phyloP scores from a whole-genome alignment of 805 yeast genomes.

The Jamesozyma lodderae region DNA sequence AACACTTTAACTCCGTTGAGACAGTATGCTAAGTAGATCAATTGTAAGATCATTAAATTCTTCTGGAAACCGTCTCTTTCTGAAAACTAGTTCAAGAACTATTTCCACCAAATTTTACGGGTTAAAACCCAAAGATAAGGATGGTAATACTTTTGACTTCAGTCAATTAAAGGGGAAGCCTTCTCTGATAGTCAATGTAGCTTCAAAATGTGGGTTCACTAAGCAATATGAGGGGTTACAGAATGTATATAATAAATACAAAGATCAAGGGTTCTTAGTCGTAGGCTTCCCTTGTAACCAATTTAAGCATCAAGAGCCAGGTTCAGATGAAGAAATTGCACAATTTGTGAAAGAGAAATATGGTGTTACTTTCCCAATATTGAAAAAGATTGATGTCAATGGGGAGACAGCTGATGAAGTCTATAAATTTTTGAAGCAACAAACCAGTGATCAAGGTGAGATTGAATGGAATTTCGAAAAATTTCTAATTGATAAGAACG shows the following conservation, averaged over 20 bases:
- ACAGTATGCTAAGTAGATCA: conserved; percentile 1
- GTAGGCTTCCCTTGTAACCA: conserved; percentile 90
- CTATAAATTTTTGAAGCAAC: conserved; percentile 62
- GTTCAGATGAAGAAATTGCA: conserved; percentile 57
- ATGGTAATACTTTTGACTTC: conserved; percentile 52
- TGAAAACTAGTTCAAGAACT: conserved; percentile 1
- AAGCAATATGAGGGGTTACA: conserved; percentile 72
- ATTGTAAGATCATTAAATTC: background rate
- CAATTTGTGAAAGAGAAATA: conserved; percentile 68
- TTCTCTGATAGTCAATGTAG: conserved; percentile 78
- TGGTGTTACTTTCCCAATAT: conserved; percentile 85
- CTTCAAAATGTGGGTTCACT: conserved; percentile 75
- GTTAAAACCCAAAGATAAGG: conserved; percentile 49
- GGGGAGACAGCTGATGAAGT: conserved; percentile 77
- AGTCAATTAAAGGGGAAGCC: conserved; percentile 63
- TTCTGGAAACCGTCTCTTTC: background rate
- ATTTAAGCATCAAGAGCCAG: conserved; percentile 75
- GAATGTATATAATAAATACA: conserved; percentile 53
- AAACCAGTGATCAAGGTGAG: conserved; percentile 54
- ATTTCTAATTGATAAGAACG: conserved; percentile 46
- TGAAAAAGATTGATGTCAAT: conserved; percentile 83
- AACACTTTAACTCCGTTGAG: too few relatives aligned
- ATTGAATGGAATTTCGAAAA: conserved; percentile 79
- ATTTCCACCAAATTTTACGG: conserved; percentile 46
- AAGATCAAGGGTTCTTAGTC: conserved; percentile 52